Base-by-base conservation (phyloP, 225 moss, liverwort and hornwort species). In the Polytrichum formosum region DNA sequence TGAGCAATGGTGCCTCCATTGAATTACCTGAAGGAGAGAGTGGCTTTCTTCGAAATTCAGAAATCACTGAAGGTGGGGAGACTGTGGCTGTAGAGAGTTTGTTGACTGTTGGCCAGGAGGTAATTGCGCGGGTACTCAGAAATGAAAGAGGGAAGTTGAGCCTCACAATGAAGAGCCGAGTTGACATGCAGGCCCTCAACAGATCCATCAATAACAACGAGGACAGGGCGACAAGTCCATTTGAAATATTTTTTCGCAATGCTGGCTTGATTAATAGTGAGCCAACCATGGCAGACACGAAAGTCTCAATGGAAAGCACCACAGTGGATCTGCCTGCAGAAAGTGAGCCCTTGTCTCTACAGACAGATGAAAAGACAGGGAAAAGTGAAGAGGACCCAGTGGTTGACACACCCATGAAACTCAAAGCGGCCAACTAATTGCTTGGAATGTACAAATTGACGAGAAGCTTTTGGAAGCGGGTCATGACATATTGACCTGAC, bases 161-260 rank as follows among this genome's bases (percentile, higher is more conserved):
- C 16, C 75, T 98, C 66, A 94, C 98, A 10, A 91, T 92, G 94
- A 98, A 92, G 72, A 70, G 87, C 7, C 79, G 83, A n/a, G 84
- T 98, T 72, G 94, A 98, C 74, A 75, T 98, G 80, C 73, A 72
- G 17, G 81, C 90, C 35, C 83, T 98, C 70, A 98, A 98, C 80
- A 77, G 73, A n/a, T 75, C 85, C 33, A 86, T 94, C 37, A 98
- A 98, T 79, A 87, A 86, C 58, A 76, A 79, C 1, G 78, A 79
- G 0, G 75, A 65, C 53, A 84, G 77, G 27, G 98, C 98, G 16
- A 75, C 91, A 1, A 98, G 94, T 60, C 98, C 98, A 0, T 98
- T 98, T 61, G 90, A 94, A 37, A 83, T 88, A 55, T 88, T 91
- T 16, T 98, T 98, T 68, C 94, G 92, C 6, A 84, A 82, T n/a